phyloP scores from a whole-genome alignment of 2,329 filamentous ascomycete genomes.

The Fusarium transvaalense region DNA sequence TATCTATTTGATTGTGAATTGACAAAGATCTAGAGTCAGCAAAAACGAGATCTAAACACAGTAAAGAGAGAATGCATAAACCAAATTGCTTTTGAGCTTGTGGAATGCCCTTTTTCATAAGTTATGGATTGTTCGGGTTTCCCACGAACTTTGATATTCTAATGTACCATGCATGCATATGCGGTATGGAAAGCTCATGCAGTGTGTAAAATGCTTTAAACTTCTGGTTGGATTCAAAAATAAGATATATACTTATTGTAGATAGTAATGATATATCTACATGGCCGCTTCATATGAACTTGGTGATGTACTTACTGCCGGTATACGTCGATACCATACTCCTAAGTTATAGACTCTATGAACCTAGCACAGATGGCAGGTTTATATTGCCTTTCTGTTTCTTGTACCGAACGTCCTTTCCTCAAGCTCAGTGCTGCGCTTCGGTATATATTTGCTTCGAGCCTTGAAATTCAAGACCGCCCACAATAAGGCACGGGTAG shows the following conservation, averaged over 20 bases:
- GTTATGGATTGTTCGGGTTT: background rate
- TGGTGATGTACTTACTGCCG: background rate
- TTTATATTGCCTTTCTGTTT: background rate
- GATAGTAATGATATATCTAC: background rate
- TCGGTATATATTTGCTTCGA: background rate
- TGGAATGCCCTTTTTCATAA: background rate
- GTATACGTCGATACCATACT: background rate
- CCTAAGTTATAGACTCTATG: background rate
- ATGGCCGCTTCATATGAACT: background rate
- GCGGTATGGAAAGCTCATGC: background rate
- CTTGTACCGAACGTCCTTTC: background rate
- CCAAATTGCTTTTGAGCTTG: background rate
- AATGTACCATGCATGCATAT: background rate
- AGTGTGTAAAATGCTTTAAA: background rate
- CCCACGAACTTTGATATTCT: background rate
- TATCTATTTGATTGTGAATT: too few relatives aligned
- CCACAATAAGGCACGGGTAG: background rate
- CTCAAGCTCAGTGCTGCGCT: background rate
- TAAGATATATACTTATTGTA: background rate
- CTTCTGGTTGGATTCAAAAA: background rate
- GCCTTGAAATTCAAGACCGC: background rate
- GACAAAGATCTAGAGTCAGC: background rate
- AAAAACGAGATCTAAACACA: background rate
- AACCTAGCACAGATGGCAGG: background rate
- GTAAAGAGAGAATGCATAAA: background rate